Conservation (phyloP, 2,329 filamentous ascomycete species). For the Bipolaris zeicola region DNA sequence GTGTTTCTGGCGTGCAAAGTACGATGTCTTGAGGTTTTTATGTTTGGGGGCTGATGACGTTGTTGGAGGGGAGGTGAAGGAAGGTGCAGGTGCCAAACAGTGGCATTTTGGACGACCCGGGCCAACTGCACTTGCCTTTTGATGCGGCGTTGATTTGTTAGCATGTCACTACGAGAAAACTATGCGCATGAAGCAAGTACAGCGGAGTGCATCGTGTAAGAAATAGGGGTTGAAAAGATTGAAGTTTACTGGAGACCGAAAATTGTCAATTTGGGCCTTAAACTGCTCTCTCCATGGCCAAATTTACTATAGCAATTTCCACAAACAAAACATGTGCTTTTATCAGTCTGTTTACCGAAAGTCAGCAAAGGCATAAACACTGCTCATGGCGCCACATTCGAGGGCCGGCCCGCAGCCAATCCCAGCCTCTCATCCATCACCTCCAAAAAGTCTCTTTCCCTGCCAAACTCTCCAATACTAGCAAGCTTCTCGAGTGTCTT, state of each 20-base stretch:
- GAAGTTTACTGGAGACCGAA: not conserved
- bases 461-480: constrained; percentile 15
- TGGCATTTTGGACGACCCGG: not conserved
- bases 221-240: not conserved
- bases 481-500: constrained; percentile 19
- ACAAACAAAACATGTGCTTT: not conserved
- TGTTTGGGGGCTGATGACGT: constrained; percentile 6
- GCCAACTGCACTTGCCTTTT: not conserved
- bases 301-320: not conserved
- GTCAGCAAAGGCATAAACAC: not conserved
- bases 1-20: not conserved
- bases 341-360: not conserved
- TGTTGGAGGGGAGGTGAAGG: not conserved
- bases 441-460: constrained; percentile 30
- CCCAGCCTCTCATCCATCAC: constrained; percentile 33
- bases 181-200: not conserved
- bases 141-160: not conserved
- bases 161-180: not conserved
- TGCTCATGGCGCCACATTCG: constrained; percentile 19
- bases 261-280: not conserved
- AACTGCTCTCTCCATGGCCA: not conserved
- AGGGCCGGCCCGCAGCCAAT: constrained; percentile 28
- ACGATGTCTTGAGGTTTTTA: not conserved
- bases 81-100: constrained; percentile 3
- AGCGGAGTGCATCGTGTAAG: not conserved